Evolutionary conservation across 805 yeast species (phyloP), one percentile per base, ranked within the genome.

Genomic region (Ogataea parapolymorpha): DNA sequence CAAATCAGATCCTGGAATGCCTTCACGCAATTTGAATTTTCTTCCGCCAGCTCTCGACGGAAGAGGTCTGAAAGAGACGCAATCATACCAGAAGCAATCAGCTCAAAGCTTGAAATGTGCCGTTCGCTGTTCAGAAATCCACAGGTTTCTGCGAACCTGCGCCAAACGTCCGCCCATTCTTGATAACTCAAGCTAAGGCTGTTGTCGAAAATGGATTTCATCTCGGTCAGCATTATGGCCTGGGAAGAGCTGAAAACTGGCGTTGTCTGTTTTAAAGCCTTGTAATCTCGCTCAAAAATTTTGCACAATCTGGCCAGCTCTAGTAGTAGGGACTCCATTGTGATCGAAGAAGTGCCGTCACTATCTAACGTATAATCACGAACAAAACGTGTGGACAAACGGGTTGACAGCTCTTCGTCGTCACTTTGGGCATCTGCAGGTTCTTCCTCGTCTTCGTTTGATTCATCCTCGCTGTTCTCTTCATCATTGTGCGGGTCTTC

Each of bases 81-180:
- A 6, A 83, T 69, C 6, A 85, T 58, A 0, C 89, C 89, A 2
- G 89, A 83, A 2, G 83, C 72, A 5, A 80, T 70, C 25, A 89
- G 65, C 56, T 88, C 95, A 63, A 80, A 86, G 44, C 90, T 81
- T 0, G 95, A 85, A 5, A 84, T 65, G 2, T 47, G 35, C 4
- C 44, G 45, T 3, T 32, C 39, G 2, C 42, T 32, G 3, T 25
- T 40, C 1, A 56, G 55, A 14, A 47, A 50, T 12, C 68, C 65
- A 18, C 75, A 51, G 1, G 67, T 56, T 5, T 45, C 39, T 10
- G 60, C 61, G 4, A 79, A 58, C 31, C 57, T 54, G 3, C 54
- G 32, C 79, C 81, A 71, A 6, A 68, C 12, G 2, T 37, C 37
- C 2, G 40, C 22, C 68, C 68, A 65, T 12, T 52, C 68, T 1